These are phyloP conservation scores for Verticillium alfalfae DNA, from an alignment of 2,329 filamentous ascomycete species.

Conservation along the genomic window DNA sequence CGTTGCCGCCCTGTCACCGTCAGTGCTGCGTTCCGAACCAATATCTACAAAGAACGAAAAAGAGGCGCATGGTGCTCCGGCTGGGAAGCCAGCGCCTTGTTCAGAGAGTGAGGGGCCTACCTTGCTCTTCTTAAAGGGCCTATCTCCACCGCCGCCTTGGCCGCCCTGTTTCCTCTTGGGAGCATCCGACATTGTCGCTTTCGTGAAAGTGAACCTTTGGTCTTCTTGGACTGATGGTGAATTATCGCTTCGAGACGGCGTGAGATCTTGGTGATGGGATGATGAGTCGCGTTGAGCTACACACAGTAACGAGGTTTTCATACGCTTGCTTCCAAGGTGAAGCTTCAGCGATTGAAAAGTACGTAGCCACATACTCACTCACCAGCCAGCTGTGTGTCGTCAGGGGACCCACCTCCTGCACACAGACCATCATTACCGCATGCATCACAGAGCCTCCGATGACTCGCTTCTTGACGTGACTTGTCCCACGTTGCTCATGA, in stretches of 20 bases:
- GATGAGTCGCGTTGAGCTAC: background rate
- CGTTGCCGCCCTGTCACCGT: slow-evolving; percentile 38
- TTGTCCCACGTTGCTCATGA: background rate
- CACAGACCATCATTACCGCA: background rate
- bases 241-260: background rate
- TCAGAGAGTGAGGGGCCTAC: slow-evolving; percentile 16
- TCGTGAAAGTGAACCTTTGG: too few species aligned
- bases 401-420: background rate
- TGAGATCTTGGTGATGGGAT: background rate
- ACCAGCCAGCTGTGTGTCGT: background rate
- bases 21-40: background rate
- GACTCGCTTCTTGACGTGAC: background rate
- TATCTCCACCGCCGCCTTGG: slow-evolving; percentile 15
- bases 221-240: too few species aligned
- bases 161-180: slow-evolving; percentile 28
- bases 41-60: too few species aligned
- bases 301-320: background rate
- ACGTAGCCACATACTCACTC: background rate
- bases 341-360: background rate
- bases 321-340: background rate
- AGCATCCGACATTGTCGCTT: slow-evolving; percentile 21
- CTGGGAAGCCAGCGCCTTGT: background rate
- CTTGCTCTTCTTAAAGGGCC: slow-evolving; percentile 33
- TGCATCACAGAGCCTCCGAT: background rate
- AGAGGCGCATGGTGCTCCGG: too few species aligned